phyloP scores from a whole-genome alignment of 257 asterid genomes.

The Solanum bukasovii region DNA sequence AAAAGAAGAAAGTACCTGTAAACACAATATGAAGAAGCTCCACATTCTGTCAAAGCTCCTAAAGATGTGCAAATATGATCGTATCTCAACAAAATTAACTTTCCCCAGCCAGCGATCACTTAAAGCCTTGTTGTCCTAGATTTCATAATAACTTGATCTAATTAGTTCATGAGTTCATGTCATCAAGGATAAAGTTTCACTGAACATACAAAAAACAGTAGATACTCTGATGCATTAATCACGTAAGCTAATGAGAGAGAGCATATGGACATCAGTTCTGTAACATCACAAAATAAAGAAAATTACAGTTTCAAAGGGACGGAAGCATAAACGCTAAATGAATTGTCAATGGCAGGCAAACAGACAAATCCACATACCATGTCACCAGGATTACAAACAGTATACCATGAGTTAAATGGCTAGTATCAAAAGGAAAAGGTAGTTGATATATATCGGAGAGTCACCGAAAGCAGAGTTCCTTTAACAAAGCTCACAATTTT shows the following conservation, averaged over 20 bases:
- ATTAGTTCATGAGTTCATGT: neutral
- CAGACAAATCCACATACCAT: neutral
- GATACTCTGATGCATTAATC: neutral
- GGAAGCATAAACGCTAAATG: neutral
- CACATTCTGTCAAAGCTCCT: slow-evolving; percentile 99
- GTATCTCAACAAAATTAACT: slow-evolving; percentile 96
- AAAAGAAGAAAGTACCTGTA: slow-evolving; percentile 57
- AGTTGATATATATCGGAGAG: neutral
- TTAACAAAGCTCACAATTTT: neutral
- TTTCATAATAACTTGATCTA: slow-evolving; percentile 1
- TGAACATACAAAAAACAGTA: neutral
- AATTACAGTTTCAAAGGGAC: neutral
- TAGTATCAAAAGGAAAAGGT: neutral
- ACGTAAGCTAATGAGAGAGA: neutral
- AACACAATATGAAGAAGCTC: slow-evolving; percentile 93
- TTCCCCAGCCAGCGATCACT: slow-evolving; percentile 93
- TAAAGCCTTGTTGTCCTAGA: slow-evolving; percentile 50
- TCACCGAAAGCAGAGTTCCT: neutral
- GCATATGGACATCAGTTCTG: neutral
- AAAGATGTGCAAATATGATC: slow-evolving; percentile 90
- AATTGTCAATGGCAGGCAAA: neutral
- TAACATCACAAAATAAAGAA: neutral
- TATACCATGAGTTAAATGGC: neutral
- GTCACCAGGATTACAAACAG: neutral
- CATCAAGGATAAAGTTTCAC: neutral